These are phyloP conservation scores for Botryotinia convoluta DNA, from an alignment of 2,329 filamentous ascomycete genomes.

Conservation along the genomic window DNA sequence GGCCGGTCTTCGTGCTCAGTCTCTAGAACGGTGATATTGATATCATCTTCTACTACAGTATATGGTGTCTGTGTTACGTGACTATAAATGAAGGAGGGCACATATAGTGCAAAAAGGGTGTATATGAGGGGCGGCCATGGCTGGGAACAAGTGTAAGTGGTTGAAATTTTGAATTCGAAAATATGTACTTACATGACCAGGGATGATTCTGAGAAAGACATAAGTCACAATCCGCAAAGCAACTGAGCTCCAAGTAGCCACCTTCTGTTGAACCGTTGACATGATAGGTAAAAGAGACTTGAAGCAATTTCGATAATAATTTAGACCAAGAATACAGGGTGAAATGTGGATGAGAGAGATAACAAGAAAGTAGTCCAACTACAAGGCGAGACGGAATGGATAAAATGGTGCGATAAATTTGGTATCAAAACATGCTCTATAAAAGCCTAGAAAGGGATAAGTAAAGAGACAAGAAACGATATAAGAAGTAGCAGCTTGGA, in stretches of 20 bases:
- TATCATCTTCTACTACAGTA: conserved; percentile 55
- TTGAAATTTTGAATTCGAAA: not conserved
- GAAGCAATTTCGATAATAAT: not conserved
- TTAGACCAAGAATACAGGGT: not conserved
- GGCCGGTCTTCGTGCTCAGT: conserved; percentile 41
- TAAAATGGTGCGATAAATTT: not conserved
- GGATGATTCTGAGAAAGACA: conserved; percentile 59
- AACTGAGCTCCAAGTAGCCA: conserved; percentile 44
- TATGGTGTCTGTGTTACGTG: conserved; percentile 57
- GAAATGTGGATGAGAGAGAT: not conserved
- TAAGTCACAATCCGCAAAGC: conserved; percentile 51
- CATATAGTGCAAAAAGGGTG: conserved; percentile 63
- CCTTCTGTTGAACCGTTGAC: conserved; percentile 27
- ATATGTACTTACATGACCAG: conserved; percentile 37
- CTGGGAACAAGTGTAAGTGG: conserved; percentile 23
- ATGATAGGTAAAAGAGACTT: not conserved
- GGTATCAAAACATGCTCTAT: not conserved
- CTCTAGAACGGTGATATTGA: conserved; percentile 55
- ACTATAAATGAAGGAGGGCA: conserved; percentile 60
- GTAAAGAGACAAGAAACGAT: not conserved
- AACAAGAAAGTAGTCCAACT: not conserved
- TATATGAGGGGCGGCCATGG: conserved; percentile 49
- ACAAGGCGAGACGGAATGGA: not conserved
- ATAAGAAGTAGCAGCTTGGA: not conserved
- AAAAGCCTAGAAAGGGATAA: not conserved